These are phyloP conservation scores for Lojkania enalia DNA, from an alignment of 2,329 filamentous ascomycete genomes.

Conservation along the genomic window DNA sequence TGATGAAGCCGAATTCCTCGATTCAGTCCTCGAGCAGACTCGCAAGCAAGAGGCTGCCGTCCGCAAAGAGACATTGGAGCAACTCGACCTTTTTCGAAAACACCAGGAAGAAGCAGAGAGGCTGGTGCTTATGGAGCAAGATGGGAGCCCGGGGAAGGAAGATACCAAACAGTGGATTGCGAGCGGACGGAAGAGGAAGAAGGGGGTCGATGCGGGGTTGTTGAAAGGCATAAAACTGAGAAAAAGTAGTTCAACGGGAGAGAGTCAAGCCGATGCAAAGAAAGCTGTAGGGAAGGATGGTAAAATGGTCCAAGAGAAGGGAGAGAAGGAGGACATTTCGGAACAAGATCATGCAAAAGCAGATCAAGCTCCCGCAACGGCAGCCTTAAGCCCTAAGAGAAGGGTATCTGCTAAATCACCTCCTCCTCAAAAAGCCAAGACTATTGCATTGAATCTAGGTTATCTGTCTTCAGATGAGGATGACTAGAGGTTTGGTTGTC, in stretches of 20 bases:
- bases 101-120: constrained; percentile 64
- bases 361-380: constrained; percentile 3
- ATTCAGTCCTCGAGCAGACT: constrained; percentile 61
- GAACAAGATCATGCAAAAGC: constrained; percentile 1
- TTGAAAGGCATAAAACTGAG: constrained; percentile 51
- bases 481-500: too few species aligned
- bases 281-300: not conserved
- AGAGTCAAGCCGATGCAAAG: not conserved
- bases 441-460: constrained; percentile 41
- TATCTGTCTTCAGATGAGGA: constrained; percentile 53
- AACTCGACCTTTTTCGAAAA: constrained; percentile 61
- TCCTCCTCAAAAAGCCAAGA: constrained; percentile 18
- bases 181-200: constrained; percentile 57
- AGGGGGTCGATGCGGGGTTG: constrained; percentile 36
- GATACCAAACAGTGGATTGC: constrained; percentile 53
- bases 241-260: constrained; percentile 36
- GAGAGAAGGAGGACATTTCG: constrained; percentile 11
- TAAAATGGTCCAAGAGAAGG: not conserved
- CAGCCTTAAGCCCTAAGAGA: constrained; percentile 1
- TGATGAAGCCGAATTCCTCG: constrained; percentile 75
- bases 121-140: constrained; percentile 43
- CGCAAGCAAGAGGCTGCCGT: constrained; percentile 60
- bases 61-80: constrained; percentile 61
- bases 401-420: constrained; percentile 13
- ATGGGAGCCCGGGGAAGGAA: constrained; percentile 42